Conservation (phyloP, 805 yeast genomes). For the Metschnikowia borealis region DNA sequence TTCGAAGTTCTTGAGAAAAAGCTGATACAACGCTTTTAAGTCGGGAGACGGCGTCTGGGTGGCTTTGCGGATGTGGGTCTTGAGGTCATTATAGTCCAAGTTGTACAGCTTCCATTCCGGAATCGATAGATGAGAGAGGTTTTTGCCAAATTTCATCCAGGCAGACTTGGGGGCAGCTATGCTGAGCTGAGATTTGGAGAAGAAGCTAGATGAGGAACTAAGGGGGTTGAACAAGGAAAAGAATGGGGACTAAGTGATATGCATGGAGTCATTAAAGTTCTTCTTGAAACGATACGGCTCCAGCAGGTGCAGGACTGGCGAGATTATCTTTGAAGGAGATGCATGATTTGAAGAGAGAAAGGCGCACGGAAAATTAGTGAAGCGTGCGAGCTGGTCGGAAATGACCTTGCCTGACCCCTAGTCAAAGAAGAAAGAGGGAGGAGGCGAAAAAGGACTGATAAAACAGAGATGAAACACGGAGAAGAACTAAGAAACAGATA, state of each 20-base stretch:
- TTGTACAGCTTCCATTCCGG: conserved; percentile 87
- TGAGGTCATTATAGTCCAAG: conserved; percentile 76
- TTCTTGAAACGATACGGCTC: neutral
- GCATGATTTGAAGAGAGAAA: neutral
- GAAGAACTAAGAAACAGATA: too few species aligned
- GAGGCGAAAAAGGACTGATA: too few species aligned
- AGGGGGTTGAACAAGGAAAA: neutral
- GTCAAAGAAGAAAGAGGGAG: too few species aligned
- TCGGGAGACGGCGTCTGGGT: conserved; percentile 33
- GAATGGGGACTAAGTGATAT: neutral
- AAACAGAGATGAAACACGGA: too few species aligned
- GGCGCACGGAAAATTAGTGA: neutral
- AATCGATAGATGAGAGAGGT: conserved; percentile 67
- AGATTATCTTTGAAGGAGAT: neutral
- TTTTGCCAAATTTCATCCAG: conserved; percentile 82
- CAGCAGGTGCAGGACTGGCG: neutral
- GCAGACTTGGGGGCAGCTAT: neutral
- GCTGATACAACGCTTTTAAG: conserved; percentile 32
- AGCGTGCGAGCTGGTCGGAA: neutral
- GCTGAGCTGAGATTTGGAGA: neutral
- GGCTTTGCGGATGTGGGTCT: conserved; percentile 56
- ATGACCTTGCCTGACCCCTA: neutral
- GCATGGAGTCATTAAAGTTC: neutral
- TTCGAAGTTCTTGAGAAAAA: conserved; percentile 58
- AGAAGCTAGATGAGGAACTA: neutral